A percentile compares a stretch with the other conserved stretches of the same genome.
These are phyloP conservation scores for Phytophthora pistaciae DNA, from an alignment of 352 stramenopile genomes.

Conservation along the genomic window DNA sequence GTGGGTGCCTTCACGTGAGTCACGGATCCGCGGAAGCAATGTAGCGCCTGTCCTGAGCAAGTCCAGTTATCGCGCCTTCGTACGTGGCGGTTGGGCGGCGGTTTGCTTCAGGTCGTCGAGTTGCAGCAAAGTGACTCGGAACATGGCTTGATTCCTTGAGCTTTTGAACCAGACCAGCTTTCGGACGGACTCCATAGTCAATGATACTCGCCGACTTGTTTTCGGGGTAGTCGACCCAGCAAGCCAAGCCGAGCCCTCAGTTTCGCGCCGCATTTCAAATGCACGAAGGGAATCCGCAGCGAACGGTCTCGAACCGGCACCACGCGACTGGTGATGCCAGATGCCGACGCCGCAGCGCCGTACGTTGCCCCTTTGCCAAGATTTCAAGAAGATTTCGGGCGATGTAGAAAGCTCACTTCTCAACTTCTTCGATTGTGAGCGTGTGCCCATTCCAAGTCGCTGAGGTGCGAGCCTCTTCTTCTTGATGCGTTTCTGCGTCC, in stretches of 20 bases:
- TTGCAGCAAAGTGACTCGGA: constrained; percentile 7
- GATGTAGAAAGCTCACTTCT: not conserved
- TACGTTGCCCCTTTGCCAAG: not conserved
- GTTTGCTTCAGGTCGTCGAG: not conserved
- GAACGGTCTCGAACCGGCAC: constrained; percentile 8
- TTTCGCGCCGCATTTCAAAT: constrained; percentile 26
- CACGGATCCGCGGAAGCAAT: constrained; percentile 6
- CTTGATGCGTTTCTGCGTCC: constrained; percentile 15
- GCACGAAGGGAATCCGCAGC: constrained; percentile 11
- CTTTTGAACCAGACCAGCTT: not conserved
- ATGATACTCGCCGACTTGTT: not conserved
- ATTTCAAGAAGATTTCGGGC: constrained; percentile 6
- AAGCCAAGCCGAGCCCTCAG: not conserved
- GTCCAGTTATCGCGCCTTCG: constrained; percentile 23
- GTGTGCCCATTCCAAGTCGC: constrained; percentile 1
- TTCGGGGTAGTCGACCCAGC: constrained; percentile 12
- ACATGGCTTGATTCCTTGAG: too few relatives aligned
- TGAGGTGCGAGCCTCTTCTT: not conserved
- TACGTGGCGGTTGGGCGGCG: constrained; percentile 11
- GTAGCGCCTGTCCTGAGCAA: constrained; percentile 23
- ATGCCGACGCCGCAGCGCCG: not conserved
- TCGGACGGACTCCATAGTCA: not conserved
- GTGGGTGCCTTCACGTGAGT: constrained; percentile 10
- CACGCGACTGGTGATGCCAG: constrained; percentile 8
- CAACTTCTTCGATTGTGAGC: not conserved